Base-by-base conservation (phyloP, 768 basidiomycete species). In the Mycena floridula region DNA sequence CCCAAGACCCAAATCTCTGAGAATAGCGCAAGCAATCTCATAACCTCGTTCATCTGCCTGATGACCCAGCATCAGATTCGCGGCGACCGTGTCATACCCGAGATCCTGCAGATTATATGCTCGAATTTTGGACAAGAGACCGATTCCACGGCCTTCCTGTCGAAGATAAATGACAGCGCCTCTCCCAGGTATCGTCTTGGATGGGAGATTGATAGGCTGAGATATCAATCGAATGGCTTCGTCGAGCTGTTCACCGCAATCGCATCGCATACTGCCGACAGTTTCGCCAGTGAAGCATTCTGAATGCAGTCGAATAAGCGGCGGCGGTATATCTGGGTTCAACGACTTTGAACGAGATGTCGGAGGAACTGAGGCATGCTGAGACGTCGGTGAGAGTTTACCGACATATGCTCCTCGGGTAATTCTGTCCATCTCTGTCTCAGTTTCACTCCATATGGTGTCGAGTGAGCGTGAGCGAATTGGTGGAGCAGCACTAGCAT, bases 231-330 rank as follows among this genome's bases (percentile, higher is more conserved):
- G 79, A 49, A 98, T 82, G n/a, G 96, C 92, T 60, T 97, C 95
- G 65, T 98, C 94, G 4, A 99, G 75, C 62, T 99, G 96, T 64
- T 98, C 94, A 12, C 96, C 96, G 58, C 96, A 99, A 62, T 99
- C 96, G 59, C 96, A 99, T 25, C 96, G 85, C 88, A 96, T 93
- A 72, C 92, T 83, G 22, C 96, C 96, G 47, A 98, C 80, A 7
- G 94, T 98, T 64, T 98, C 96, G 23, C 96, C 96, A 0, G 96
- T 99, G 67, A 92, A 98, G 62, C 96, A 99, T 62, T 99, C 96
- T 23, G 92, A 96, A 64, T 99, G 96, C 41, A 99, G 91, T 28
- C 96, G 83, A 36, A 99, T 82, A 42, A 98, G 78, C 0, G 96
- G 92, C 0, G 83, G 65, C 1, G 86, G 86, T 26, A 83, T 59